Evolutionary conservation across 2,329 filamentous ascomycete species (phyloP).

Genomic region (Ceratocystis smalleyi): DNA sequence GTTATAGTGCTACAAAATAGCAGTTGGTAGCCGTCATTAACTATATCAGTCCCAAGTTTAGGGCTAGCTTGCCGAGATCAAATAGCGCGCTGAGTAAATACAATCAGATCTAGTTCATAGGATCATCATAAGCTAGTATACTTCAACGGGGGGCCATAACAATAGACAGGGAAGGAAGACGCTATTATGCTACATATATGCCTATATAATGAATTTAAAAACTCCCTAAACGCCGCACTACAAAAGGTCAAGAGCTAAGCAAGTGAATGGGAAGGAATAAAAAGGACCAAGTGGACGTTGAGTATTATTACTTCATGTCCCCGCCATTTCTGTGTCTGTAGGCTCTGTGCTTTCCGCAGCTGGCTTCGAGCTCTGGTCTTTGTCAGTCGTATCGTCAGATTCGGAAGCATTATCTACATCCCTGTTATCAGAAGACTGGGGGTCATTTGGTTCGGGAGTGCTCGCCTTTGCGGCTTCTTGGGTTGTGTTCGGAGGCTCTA

Average conservation of each 20-base stretch:
- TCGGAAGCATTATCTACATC: not conserved
- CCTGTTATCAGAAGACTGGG: too few relatives aligned
- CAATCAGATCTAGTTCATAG: too few relatives aligned
- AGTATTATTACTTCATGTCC: not conserved
- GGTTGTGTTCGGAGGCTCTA: not conserved
- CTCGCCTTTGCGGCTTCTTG: not conserved
- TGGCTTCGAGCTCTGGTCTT: not conserved
- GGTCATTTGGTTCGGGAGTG: too few relatives aligned
- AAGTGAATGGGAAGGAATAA: too few relatives aligned
- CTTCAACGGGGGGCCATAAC: too few relatives aligned
- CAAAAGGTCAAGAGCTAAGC: not conserved
- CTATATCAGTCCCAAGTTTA: too few relatives aligned
- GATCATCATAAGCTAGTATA: too few relatives aligned
- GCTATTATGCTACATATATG: not conserved
- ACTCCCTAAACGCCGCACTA: not conserved
- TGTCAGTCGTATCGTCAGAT: not conserved
- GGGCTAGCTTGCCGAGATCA: too few relatives aligned
- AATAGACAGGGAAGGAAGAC: not conserved
- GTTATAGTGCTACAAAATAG: too few relatives aligned
- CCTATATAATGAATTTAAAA: conserved; percentile 3
- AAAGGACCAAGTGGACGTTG: not conserved
- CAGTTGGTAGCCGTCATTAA: too few relatives aligned
- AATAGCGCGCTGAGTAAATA: too few relatives aligned
- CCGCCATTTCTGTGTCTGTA: not conserved
- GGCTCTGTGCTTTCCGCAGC: not conserved